These are phyloP conservation scores for Tilletia caries DNA, from an alignment of 1,284 basidiomycete species.

Conservation along the genomic window DNA sequence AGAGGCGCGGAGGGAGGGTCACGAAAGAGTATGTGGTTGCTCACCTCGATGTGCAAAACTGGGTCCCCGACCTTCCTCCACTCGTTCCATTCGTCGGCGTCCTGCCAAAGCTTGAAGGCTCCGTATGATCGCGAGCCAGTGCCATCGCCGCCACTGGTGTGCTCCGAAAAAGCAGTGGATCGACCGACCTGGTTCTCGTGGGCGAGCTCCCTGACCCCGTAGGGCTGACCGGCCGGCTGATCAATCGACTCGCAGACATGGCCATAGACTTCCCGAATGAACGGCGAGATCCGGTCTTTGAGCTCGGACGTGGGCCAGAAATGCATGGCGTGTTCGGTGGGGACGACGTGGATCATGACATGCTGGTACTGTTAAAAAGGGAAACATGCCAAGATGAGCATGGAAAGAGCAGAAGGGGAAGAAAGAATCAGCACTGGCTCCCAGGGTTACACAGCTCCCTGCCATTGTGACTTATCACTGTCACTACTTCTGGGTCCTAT, in stretches of 20 bases:
- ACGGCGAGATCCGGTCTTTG: neutral
- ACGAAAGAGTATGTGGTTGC: neutral
- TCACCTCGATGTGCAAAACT: constrained; percentile 82
- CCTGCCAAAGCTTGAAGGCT: constrained; percentile 71
- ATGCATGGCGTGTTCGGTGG: constrained; percentile 71
- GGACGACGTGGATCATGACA: constrained; percentile 77
- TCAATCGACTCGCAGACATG: neutral
- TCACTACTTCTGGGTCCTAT: too few species aligned
- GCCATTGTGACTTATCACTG: constrained; percentile 21
- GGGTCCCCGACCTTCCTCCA: constrained; percentile 78
- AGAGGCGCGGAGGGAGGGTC: neutral
- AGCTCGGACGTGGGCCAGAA: constrained; percentile 65
- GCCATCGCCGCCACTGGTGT: too few species aligned
- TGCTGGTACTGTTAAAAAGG: constrained; percentile 61
- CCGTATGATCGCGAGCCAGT: constrained; percentile 24
- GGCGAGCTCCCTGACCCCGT: constrained; percentile 26
- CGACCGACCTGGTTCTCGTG: constrained; percentile 28
- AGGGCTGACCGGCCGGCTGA: neutral
- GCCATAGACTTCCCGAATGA: neutral
- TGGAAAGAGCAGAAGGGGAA: too few species aligned
- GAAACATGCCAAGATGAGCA: too few species aligned
- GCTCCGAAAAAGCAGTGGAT: constrained; percentile 51
- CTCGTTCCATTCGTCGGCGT: constrained; percentile 80
- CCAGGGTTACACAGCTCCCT: constrained; percentile 11
- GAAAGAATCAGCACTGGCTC: neutral